A percentile compares a stretch with the other conserved stretches of the same genome.
phyloP scores from a whole-genome alignment of 495 filamentous ascomycete genomes.

The Platismatia glauca region DNA sequence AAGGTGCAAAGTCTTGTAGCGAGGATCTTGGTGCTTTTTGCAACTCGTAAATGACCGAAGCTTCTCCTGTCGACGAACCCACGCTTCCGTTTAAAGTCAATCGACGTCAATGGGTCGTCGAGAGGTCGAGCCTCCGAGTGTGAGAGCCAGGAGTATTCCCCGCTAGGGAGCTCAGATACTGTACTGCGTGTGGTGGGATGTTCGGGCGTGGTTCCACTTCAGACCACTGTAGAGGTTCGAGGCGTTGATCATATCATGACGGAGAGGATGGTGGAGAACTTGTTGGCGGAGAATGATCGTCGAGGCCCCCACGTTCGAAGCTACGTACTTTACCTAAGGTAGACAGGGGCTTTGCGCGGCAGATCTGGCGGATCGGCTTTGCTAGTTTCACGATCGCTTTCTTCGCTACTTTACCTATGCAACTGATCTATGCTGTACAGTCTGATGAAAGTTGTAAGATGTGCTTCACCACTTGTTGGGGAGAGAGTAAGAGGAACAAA shows the following conservation, averaged over 20 bases:
- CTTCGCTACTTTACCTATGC: too few species aligned
- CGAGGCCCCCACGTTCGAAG: not conserved
- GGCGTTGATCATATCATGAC: not conserved
- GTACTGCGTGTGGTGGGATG: not conserved
- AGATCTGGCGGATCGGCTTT: not conserved
- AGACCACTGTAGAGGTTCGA: not conserved
- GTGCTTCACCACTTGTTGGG: fast-evolving
- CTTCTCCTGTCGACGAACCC: too few species aligned
- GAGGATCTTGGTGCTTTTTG: too few species aligned
- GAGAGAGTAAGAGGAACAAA: not conserved
- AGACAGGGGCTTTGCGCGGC: not conserved
- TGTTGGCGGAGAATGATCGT: not conserved
- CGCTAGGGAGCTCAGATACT: not conserved
- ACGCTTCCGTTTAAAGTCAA: too few species aligned
- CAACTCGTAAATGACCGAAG: too few species aligned
- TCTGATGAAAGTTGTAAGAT: not conserved
- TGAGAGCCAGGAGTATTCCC: not conserved
- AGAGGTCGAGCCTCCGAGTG: not conserved
- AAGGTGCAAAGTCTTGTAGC: not conserved
- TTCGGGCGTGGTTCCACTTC: not conserved
- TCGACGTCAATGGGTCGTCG: not conserved
- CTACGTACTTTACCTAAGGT: too few species aligned
- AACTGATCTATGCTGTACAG: not conserved
- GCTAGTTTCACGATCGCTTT: not conserved
- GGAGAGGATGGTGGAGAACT: not conserved